phyloP scores from a whole-genome alignment of 495 filamentous ascomycete genomes.

The Daldinia bambusicola region DNA sequence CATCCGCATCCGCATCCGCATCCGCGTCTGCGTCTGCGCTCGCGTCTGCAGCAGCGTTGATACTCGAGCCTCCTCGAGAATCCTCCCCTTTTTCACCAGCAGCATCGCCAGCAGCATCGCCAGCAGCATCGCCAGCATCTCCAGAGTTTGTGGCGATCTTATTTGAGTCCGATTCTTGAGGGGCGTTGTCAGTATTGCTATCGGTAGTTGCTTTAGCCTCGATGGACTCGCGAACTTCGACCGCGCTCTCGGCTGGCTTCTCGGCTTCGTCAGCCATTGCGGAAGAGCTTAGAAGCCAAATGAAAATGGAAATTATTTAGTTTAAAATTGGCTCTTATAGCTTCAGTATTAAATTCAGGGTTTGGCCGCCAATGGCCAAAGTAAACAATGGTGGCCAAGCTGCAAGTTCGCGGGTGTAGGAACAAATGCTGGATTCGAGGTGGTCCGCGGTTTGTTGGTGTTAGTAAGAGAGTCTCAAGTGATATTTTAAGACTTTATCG shows the following conservation, averaged over 20 bases:
- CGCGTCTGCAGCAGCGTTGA: slow-evolving; percentile 31
- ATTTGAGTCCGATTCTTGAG: background rate
- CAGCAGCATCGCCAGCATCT: background rate
- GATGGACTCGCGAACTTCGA: slow-evolving; percentile 59
- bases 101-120: too few relatives aligned
- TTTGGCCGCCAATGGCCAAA: background rate
- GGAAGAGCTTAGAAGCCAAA: background rate
- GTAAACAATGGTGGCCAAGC: slow-evolving; percentile 23
- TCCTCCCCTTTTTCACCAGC: slow-evolving; percentile 17
- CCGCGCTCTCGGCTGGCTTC: slow-evolving; percentile 45
- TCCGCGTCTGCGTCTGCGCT: slow-evolving; percentile 33
- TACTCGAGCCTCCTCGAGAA: background rate
- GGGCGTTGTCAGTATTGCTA: slow-evolving; percentile 29
- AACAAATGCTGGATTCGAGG: slow-evolving; percentile 5
- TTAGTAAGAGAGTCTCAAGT: slow-evolving; percentile 5
- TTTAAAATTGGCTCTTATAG: background rate
- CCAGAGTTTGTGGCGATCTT: background rate
- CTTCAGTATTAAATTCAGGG: slow-evolving; percentile 6
- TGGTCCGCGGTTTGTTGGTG: slow-evolving; percentile 23
- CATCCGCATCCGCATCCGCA: slow-evolving; percentile 33
- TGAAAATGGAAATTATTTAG: background rate
- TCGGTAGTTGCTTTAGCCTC: slow-evolving; percentile 54
- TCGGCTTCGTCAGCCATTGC: slow-evolving; percentile 39
- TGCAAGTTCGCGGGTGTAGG: slow-evolving; percentile 2
- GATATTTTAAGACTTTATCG: background rate